A percentile compares a stretch with the other conserved stretches of the same genome.
phyloP scores from a whole-genome alignment of 2,329 filamentous ascomycete genomes.

The Periconia macrospinosa region DNA sequence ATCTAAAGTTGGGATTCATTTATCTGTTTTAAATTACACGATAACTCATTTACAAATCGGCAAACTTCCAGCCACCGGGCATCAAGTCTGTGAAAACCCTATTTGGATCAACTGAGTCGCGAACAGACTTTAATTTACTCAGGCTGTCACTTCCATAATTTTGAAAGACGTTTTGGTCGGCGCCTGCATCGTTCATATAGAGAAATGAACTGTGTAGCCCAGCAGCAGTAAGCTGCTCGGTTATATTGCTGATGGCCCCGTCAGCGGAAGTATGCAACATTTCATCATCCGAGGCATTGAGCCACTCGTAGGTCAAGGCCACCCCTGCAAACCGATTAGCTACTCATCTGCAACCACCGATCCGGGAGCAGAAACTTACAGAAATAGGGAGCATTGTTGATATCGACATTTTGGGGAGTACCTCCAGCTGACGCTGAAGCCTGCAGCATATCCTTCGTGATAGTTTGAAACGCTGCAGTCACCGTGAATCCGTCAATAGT shows the following conservation, averaged over 20 bases:
- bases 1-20: too few relatives aligned
- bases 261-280: too few relatives aligned
- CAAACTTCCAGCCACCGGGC: conserved; percentile 46
- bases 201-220: not conserved
- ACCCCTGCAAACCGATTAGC: too few relatives aligned
- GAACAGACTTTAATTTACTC: not conserved
- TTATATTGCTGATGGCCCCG: conserved; percentile 15
- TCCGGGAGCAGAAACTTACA: not conserved
- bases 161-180: not conserved
- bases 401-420: not conserved
- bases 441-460: not conserved
- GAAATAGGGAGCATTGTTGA: not conserved
- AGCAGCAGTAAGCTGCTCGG: too few relatives aligned
- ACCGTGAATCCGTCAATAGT: not conserved
- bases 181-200: not conserved
- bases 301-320: too few relatives aligned
- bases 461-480: not conserved
- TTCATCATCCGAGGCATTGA: too few relatives aligned
- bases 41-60: too few relatives aligned
- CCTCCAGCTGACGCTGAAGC: too few relatives aligned
- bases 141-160: not conserved
- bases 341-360: conserved; percentile 47
- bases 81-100: conserved; percentile 44
- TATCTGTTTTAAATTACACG: too few relatives aligned
- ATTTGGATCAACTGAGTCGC: conserved; percentile 39